Conservation (phyloP, 1,284 basidiomycete genomes). For the Pseudozyma tsukubaensis region DNA sequence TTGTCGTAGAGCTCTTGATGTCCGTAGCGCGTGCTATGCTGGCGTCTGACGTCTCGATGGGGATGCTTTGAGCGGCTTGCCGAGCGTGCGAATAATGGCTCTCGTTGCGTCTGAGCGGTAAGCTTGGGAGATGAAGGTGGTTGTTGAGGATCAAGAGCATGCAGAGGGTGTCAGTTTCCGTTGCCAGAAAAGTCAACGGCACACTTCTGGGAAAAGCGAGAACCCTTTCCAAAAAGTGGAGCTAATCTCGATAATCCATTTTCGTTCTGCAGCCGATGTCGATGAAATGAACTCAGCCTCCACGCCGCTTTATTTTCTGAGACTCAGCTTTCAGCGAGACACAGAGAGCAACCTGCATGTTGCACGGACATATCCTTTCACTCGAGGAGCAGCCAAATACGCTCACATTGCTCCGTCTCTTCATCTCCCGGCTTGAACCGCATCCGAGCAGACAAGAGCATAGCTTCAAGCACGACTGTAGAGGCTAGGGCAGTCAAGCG, state of each 20-base stretch:
- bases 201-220: neutral
- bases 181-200: slow-evolving; percentile 4
- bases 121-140: neutral
- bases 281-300: slow-evolving; percentile 9
- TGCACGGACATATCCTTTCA: slow-evolving; percentile 5
- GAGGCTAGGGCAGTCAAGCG: neutral
- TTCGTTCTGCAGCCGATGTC: neutral
- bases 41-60: too few relatives aligned
- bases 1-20: too few relatives aligned
- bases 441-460: too few relatives aligned
- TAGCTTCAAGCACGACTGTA: neutral
- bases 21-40: too few relatives aligned
- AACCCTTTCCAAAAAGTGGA: too few relatives aligned
- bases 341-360: neutral
- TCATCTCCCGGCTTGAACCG: too few relatives aligned
- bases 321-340: slow-evolving; percentile 27
- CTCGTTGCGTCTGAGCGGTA: too few relatives aligned
- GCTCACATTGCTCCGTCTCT: too few relatives aligned
- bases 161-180: neutral
- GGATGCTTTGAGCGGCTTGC: too few relatives aligned
- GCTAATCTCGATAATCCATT: too few relatives aligned
- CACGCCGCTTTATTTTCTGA: slow-evolving; percentile 8
- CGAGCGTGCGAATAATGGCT: too few relatives aligned
- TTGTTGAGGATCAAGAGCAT: slow-evolving; percentile 4
- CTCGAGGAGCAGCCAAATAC: too few relatives aligned